phyloP scores from a whole-genome alignment of 192 early-diverging fungal species.

The Coemansia sp. region DNA sequence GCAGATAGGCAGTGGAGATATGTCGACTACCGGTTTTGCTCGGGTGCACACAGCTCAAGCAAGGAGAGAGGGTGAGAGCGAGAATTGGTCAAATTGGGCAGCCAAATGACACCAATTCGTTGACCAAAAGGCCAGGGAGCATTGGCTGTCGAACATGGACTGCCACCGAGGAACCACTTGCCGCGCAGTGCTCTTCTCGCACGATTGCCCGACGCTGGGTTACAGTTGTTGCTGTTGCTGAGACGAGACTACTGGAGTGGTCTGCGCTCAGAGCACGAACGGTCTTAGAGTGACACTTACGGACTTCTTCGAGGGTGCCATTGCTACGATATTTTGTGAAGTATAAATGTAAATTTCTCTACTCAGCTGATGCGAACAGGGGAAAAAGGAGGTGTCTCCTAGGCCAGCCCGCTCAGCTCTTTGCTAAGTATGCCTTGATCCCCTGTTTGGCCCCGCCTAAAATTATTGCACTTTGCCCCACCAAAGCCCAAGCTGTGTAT shows the following conservation, averaged over 20 bases:
- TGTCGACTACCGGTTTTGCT: not conserved
- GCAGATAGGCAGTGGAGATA: not conserved
- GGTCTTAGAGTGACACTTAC: conserved; percentile 40
- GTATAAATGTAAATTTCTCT: conserved; percentile 37
- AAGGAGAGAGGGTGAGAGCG: not conserved
- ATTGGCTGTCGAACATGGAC: not conserved
- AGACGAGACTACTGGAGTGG: conserved; percentile 6
- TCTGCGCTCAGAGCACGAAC: not conserved
- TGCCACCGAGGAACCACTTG: not conserved
- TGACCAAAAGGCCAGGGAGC: not conserved
- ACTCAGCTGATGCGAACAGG: conserved; percentile 40
- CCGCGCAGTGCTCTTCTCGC: not conserved
- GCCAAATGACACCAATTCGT: not conserved
- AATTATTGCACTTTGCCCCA: not conserved
- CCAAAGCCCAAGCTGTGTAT: not conserved
- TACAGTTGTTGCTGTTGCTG: not conserved
- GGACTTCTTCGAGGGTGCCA: conserved; percentile 59
- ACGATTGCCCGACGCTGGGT: not conserved
- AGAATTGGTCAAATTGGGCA: not conserved
- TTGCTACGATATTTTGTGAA: conserved; percentile 42
- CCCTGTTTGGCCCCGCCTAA: conserved; percentile 3
- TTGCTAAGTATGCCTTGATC: conserved; percentile 2
- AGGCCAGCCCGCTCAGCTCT: not conserved
- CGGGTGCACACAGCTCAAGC: not conserved
- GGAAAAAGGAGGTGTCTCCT: conserved; percentile 46